A percentile compares a stretch with the other conserved stretches of the same genome.
Evolutionary conservation across 1,139 yeast species (phyloP).

Genomic region (Suhomyces taliae): DNA sequence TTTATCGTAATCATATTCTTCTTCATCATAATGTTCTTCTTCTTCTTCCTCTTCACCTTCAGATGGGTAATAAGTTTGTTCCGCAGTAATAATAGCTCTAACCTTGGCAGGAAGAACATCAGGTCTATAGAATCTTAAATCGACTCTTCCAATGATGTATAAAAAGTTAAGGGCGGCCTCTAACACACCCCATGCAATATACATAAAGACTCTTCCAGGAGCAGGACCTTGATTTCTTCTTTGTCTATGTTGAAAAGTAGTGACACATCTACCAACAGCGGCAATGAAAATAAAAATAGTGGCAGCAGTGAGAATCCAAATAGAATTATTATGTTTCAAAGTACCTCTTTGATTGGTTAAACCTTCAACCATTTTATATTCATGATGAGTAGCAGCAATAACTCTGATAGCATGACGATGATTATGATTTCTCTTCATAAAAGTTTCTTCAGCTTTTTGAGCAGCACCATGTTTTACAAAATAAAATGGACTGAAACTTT

Average conservation of each 20-base stretch:
- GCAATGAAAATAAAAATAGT: slow-evolving; percentile 57
- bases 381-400: slow-evolving; percentile 48
- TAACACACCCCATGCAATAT: slow-evolving; percentile 63
- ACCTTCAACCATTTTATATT: slow-evolving; percentile 45
- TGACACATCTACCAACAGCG: slow-evolving; percentile 58
- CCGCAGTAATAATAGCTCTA: slow-evolving; percentile 43
- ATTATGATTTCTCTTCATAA: slow-evolving; percentile 49
- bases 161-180: slow-evolving; percentile 58
- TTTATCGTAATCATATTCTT: slow-evolving; percentile 1
- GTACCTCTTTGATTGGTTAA: slow-evolving; percentile 45
- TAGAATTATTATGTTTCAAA: slow-evolving; percentile 49
- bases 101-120: slow-evolving; percentile 50
- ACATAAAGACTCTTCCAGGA: slow-evolving; percentile 56
- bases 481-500: slow-evolving; percentile 56
- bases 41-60: slow-evolving; percentile 23
- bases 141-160: slow-evolving; percentile 64
- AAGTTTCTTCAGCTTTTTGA: slow-evolving; percentile 50
- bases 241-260: slow-evolving; percentile 41
- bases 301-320: slow-evolving; percentile 49
- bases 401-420: slow-evolving; percentile 54
- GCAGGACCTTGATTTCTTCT: slow-evolving; percentile 11
- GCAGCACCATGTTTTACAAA: slow-evolving; percentile 53
- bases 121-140: slow-evolving; percentile 77
- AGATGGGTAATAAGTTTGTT: slow-evolving; percentile 35
- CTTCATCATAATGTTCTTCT: slow-evolving; percentile 2